Evolutionary conservation across 2,329 filamentous ascomycete genomes (phyloP).

Genomic region (Ciborinia camelliae): DNA sequence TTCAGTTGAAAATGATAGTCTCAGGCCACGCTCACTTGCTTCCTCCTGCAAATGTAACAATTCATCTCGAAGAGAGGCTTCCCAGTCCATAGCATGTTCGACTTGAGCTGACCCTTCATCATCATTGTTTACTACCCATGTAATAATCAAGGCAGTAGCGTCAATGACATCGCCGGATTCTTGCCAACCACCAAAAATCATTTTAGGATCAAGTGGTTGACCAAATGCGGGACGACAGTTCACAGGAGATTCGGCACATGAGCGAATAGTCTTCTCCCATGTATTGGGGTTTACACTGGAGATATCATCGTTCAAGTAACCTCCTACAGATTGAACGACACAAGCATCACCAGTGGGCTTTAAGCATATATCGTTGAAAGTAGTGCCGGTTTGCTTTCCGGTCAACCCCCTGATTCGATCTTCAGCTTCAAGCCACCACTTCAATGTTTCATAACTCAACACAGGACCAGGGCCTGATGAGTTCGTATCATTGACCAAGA

Average conservation of each 20-base stretch:
- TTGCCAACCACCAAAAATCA: slow-evolving; percentile 80
- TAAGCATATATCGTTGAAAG: slow-evolving; percentile 83
- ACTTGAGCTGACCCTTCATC: slow-evolving; percentile 69
- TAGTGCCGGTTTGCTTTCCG: slow-evolving; percentile 64
- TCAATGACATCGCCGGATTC: slow-evolving; percentile 63
- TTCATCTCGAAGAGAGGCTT: slow-evolving; percentile 69
- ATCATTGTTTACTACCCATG: slow-evolving; percentile 91
- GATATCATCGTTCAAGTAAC: slow-evolving; percentile 75
- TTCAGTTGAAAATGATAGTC: slow-evolving; percentile 92
- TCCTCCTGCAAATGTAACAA: slow-evolving; percentile 78
- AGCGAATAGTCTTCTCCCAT: slow-evolving; percentile 70
- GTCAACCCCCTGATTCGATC: slow-evolving; percentile 69
- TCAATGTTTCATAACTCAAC: slow-evolving; percentile 80
- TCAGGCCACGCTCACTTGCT: slow-evolving; percentile 71
- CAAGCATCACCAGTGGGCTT: slow-evolving; percentile 88
- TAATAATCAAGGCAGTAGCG: slow-evolving; percentile 77
- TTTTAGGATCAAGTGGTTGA: slow-evolving; percentile 80
- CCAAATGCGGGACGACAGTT: slow-evolving; percentile 84
- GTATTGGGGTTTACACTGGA: slow-evolving; percentile 56
- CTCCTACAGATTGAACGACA: slow-evolving; percentile 87
- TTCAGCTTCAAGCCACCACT: slow-evolving; percentile 94
- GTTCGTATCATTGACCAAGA: slow-evolving; percentile 83
- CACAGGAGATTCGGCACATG: slow-evolving; percentile 77
- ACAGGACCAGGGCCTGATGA: slow-evolving; percentile 66
- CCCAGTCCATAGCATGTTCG: slow-evolving; percentile 81